Evolutionary conservation across 164 flowering plant species (phyloP), one percentile per base, ranked within the genome.

Genomic region (Vitis rotundifolia): DNA sequence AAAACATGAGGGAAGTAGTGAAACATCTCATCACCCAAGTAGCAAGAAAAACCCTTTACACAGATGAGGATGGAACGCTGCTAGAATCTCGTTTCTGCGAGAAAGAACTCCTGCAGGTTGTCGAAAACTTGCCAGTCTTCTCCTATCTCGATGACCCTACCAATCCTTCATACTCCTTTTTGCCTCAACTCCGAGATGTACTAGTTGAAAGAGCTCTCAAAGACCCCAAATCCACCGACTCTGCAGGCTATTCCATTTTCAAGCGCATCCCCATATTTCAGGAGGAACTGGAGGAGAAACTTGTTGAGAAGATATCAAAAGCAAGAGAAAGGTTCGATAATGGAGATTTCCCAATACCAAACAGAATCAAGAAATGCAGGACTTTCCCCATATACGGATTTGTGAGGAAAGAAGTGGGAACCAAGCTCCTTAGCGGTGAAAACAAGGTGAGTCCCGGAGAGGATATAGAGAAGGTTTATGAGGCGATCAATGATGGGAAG

Each of bases 381-480:
- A 80, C 88, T 5, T 83, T 74, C 55, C 88, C 88, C 0, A 37
- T 85, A 13, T 85, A 85, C 52, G 26, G 37, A 56, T 78, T 84
- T 37, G 83, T 86, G 75, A 79, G 89, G 76, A 29, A 9, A 0
- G 79, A 77, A 59, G 72, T 78, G 16, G 87, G 87, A 53, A 86
- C 86, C 0, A 75, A 75, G 71, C 59, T 86, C 16, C 77, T 83
- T 0, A 82, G 77, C 16, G 89, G 89, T 3, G 83, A 50, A 49
- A 79, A 82, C 77, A 77, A 75, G 75, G 73, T 66, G 61, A 78
- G 84, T 56, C 89, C 89, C 0, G 87, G 89, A 9, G 89, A 86
- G 71, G 74, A 84, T 26, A 80, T 84, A 7, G 87, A 86, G 77
- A 84, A 78, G 75, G 87, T 86, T 5, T 74, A 75, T 48, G 80